Evolutionary conservation across 2,329 filamentous ascomycete species (phyloP).

Genomic region (Parastagonospora nodorum): DNA sequence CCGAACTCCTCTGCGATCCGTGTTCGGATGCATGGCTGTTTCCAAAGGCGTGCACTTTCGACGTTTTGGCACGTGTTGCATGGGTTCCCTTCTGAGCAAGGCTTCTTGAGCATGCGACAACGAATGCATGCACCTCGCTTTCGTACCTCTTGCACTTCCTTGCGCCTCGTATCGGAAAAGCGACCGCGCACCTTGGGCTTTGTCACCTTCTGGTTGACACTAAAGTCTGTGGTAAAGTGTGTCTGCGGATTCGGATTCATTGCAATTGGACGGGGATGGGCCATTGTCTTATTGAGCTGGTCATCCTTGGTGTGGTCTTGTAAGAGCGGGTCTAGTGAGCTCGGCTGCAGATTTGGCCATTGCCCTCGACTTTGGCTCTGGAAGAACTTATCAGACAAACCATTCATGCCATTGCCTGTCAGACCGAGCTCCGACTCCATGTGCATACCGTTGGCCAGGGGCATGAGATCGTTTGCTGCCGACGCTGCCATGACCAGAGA

Average conservation of each 20-base stretch:
- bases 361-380: constrained; percentile 33
- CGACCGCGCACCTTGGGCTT: constrained; percentile 58
- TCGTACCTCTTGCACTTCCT: constrained; percentile 64
- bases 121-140: constrained; percentile 66
- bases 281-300: constrained; percentile 20
- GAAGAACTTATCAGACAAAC: constrained; percentile 44
- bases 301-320: constrained; percentile 42
- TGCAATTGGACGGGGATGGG: constrained; percentile 44
- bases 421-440: constrained; percentile 45
- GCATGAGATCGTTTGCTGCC: constrained; percentile 47
- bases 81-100: constrained; percentile 64
- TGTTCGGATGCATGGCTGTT: constrained; percentile 63
- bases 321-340: constrained; percentile 40
- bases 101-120: constrained; percentile 68
- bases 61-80: constrained; percentile 64
- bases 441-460: constrained; percentile 35
- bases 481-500: constrained; percentile 49
- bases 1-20: constrained; percentile 63
- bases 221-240: constrained; percentile 47
- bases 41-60: constrained; percentile 66
- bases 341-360: constrained; percentile 38
- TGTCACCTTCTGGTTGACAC: constrained; percentile 45
- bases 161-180: constrained; percentile 62
- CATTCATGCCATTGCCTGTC: constrained; percentile 25
- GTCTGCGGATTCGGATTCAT: constrained; percentile 44